Conservation (phyloP, 2,329 filamentous ascomycete genomes). For the Phyllosticta citriasiana region DNA sequence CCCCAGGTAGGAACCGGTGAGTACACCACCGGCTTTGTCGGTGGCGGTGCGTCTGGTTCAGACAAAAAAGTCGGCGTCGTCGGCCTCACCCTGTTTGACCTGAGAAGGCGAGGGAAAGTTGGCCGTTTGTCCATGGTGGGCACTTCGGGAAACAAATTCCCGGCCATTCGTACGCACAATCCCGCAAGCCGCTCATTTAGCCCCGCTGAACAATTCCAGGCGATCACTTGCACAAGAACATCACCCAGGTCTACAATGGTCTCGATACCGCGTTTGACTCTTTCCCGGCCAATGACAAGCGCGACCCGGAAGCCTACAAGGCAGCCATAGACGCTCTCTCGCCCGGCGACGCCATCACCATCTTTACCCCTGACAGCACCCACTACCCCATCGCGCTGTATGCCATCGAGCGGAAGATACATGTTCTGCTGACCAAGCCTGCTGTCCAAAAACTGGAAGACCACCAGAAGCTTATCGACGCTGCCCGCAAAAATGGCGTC, state of each 20-base stretch:
- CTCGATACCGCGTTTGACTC: conserved; percentile 80
- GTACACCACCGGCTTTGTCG: conserved; percentile 93
- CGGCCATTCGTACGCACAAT: conserved; percentile 64
- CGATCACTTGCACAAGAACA: conserved; percentile 78
- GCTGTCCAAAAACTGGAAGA: conserved; percentile 76
- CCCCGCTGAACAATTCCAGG: conserved; percentile 37
- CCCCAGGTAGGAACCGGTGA: conserved; percentile 73
- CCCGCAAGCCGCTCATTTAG: neutral
- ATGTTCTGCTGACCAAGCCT: conserved; percentile 90
- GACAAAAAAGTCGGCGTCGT: conserved; percentile 97
- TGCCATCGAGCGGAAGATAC: conserved; percentile 76
- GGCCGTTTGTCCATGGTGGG: conserved; percentile 81
- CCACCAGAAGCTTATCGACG: conserved; percentile 66
- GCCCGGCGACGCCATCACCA: conserved; percentile 81
- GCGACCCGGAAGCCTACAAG: conserved; percentile 79
- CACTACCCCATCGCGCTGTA: conserved; percentile 90
- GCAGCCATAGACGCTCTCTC: conserved; percentile 72
- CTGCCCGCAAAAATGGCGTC: conserved; percentile 63
- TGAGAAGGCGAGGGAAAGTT: conserved; percentile 81
- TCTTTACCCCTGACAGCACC: conserved; percentile 90
- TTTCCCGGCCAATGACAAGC: conserved; percentile 62
- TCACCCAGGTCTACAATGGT: conserved; percentile 76
- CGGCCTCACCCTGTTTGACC: conserved; percentile 78
- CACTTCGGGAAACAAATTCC: conserved; percentile 79
- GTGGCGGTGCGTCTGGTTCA: conserved; percentile 68